phyloP scores from a whole-genome alignment of 140 eudicot species.

The Stevia rebaudiana region DNA sequence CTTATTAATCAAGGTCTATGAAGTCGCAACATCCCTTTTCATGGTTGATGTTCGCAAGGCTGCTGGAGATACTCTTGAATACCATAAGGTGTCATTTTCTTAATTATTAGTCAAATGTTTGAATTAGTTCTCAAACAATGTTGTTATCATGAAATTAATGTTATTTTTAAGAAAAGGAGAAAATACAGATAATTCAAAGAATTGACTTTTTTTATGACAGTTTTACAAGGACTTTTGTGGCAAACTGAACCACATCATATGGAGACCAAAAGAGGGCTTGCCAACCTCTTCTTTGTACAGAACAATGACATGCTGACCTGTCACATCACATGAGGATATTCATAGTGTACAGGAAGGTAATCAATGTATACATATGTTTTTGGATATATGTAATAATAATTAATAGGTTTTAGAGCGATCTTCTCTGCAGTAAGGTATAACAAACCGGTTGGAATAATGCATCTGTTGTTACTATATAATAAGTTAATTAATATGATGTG shows the following conservation, averaged over 20 bases:
- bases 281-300: conserved; percentile 42
- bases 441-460: background rate
- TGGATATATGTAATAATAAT: background rate
- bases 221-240: conserved; percentile 79
- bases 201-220: conserved; percentile 27
- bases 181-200: background rate
- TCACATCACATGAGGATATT: background rate
- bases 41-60: conserved; percentile 99
- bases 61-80: conserved; percentile 97
- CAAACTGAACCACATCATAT: conserved; percentile 61
- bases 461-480: background rate
- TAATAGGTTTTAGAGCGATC: conserved; percentile 13
- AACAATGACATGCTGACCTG: conserved; percentile 57
- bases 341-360: conserved; percentile 11
- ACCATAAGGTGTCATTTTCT: conserved; percentile 63
- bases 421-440: conserved; percentile 6
- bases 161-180: background rate
- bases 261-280: conserved; percentile 65
- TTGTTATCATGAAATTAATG: background rate
- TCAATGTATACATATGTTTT: conserved; percentile 10
- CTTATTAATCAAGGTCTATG: conserved; percentile 52
- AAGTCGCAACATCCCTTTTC: conserved; percentile 88
- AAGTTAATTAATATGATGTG: background rate
- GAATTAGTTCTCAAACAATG: background rate
- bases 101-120: background rate